Evolutionary conservation across 495 filamentous ascomycete species (phyloP).

Genomic region (Corynascus novoguineensis): DNA sequence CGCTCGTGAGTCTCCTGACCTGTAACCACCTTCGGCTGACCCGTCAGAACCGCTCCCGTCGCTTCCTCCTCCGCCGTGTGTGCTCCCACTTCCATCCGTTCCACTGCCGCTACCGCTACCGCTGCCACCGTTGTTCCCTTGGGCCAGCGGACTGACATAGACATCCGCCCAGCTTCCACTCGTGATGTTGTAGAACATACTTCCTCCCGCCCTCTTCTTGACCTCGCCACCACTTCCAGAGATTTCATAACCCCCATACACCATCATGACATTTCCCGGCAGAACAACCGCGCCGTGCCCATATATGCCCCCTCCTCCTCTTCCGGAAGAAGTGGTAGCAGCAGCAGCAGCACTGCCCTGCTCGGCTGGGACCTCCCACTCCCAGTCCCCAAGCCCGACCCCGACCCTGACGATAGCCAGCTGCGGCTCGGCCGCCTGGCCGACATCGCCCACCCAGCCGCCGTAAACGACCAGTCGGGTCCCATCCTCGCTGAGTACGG

Average conservation of each 20-base stretch:
- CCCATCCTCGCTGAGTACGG: slow-evolving; percentile 73
- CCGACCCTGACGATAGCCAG: slow-evolving; percentile 70
- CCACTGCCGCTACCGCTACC: not conserved
- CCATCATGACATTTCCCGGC: slow-evolving; percentile 83
- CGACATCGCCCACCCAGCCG: slow-evolving; percentile 83
- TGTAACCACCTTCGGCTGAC: not conserved
- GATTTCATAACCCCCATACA: slow-evolving; percentile 75
- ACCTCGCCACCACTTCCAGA: slow-evolving; percentile 15
- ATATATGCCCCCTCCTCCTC: slow-evolving; percentile 55
- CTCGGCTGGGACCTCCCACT: slow-evolving; percentile 59
- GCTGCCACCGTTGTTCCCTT: not conserved
- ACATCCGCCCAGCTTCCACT: slow-evolving; percentile 62
- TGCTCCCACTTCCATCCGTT: not conserved
- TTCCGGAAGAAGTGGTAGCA: too few species aligned
- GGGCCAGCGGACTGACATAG: slow-evolving; percentile 47
- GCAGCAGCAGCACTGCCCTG: too few species aligned
- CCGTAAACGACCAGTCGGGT: slow-evolving; percentile 69
- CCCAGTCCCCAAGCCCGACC: slow-evolving; percentile 67
- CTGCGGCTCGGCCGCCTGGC: slow-evolving; percentile 69
- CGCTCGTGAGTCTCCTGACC: not conserved
- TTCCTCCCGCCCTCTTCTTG: slow-evolving; percentile 35
- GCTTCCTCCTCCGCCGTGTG: not conserved
- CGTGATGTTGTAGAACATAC: slow-evolving; percentile 71
- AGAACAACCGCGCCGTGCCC: slow-evolving; percentile 83
- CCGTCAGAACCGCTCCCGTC: not conserved